phyloP scores from a whole-genome alignment of 345 rosid genomes.

The Citrus cavaleriei region DNA sequence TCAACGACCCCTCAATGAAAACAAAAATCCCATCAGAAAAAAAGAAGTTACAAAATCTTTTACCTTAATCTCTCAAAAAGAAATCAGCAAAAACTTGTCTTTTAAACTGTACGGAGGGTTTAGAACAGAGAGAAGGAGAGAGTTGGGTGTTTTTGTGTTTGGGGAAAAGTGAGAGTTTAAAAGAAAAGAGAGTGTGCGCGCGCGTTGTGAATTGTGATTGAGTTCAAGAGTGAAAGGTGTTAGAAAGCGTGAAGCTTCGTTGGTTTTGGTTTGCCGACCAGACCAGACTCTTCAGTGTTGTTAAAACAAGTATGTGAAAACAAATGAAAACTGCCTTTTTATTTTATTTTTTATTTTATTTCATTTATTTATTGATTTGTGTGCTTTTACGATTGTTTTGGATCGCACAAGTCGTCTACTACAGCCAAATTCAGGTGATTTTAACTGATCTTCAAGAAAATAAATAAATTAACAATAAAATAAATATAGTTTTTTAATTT shows the following conservation, averaged over 20 bases:
- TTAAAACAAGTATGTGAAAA: background rate
- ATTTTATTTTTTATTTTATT: background rate
- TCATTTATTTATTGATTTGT: background rate
- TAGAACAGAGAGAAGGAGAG: background rate
- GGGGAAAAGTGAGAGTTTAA: constrained; percentile 5
- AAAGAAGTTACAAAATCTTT: background rate
- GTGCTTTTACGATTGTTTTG: constrained; percentile 8
- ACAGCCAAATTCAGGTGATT: constrained; percentile 37
- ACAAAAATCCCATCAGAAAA: background rate
- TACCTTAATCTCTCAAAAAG: background rate
- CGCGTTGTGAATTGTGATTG: background rate
- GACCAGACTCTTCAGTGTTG: background rate
- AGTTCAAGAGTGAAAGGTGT: background rate
- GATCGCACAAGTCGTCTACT: constrained; percentile 17
- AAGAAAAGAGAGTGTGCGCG: background rate
- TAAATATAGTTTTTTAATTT: background rate
- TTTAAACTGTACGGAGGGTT: background rate
- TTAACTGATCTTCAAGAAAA: background rate
- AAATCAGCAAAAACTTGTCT: background rate
- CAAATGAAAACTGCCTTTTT: background rate
- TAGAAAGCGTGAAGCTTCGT: constrained; percentile 6
- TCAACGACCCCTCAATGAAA: background rate
- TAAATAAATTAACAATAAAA: too few species aligned
- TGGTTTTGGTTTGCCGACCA: constrained; percentile 10
- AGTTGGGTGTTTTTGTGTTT: background rate